Base-by-base conservation (phyloP, 805 yeast genomes). In the Nakazawaea wyomingensis region DNA sequence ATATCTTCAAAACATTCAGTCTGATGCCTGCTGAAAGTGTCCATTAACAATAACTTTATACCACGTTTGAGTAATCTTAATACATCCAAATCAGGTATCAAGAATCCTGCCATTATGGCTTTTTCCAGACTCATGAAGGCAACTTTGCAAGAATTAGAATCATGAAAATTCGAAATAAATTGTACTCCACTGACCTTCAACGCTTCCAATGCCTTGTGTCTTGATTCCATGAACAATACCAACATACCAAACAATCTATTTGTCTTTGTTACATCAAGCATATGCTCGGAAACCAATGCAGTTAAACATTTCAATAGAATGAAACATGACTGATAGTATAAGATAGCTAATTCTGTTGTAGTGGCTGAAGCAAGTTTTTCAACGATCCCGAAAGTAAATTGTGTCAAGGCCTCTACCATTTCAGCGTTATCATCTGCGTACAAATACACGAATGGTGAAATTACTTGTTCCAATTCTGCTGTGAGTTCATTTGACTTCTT, bases 51-150 rank as follows among this genome's bases (percentile, higher is more conserved):
- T 24, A 50, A 42, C 10, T 47, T 53, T 43, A 74, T 57, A 13
- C 71, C 66, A n/a, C 64, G 57, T 36, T 72, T 66, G 9, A 80
- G 65, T 16, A 71, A 52, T 31, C 68, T 62, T 53, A 76, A 79
- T 8, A 74, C 68, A 17, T 74, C 79, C 14, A 69, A 54, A 31
- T 69, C 72, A 37, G 74, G 74, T 0, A 79, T 68, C 46, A 80
- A 72, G 9, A 81, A 55, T 1, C 77, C 73, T 18, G 76, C 52
- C 24, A 77, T 63, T 24, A 78, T 52, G 4, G 77, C 72, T 40
- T 76, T 69, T 39, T 80, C 85, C 39, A 75, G 57, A 4, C 68
- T 55, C 4, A 68, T 60, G 8, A 68, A 56, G 1, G 74, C 48
- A 10, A 59, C 43, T 0, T 52, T 46, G 43, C 72, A 69, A 8